phyloP scores from a whole-genome alignment of 1,284 basidiomycete species.

The Rhodotorula sp. region DNA sequence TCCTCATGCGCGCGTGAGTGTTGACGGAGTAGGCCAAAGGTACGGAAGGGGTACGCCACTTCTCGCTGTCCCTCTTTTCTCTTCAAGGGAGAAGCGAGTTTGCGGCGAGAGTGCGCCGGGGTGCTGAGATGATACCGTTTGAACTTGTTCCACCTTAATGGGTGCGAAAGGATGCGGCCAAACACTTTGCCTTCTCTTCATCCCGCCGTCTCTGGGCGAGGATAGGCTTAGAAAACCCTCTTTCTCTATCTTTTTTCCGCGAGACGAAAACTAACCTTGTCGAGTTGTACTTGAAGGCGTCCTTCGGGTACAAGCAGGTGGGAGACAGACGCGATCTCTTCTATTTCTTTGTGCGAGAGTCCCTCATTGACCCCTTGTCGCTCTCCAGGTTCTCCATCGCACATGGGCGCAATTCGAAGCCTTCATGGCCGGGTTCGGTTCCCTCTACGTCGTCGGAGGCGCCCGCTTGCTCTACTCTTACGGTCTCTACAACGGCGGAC shows the following conservation, averaged over 20 bases:
- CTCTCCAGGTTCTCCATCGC: slow-evolving; percentile 61
- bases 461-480: slow-evolving; percentile 68
- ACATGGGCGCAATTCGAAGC: slow-evolving; percentile 74
- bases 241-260: not conserved
- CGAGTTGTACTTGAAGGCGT: slow-evolving; percentile 55
- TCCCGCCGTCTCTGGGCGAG: not conserved
- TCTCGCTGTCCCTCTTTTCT: slow-evolving; percentile 16
- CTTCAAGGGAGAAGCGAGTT: not conserved
- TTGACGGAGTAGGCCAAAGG: not conserved
- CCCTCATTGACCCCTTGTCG: not conserved
- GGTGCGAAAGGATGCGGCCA: slow-evolving; percentile 72
- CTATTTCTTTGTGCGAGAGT: not conserved
- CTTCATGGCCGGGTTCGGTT: slow-evolving; percentile 78
- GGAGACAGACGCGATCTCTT: slow-evolving; percentile 30
- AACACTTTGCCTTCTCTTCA: not conserved
- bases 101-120: slow-evolving; percentile 11
- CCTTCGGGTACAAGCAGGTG: slow-evolving; percentile 77
- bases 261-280: no score
- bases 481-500: slow-evolving; percentile 75
- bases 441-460: slow-evolving; percentile 81
- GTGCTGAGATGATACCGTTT: slow-evolving; percentile 89
- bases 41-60: slow-evolving; percentile 1
- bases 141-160: slow-evolving; percentile 87
- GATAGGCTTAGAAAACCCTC: not conserved
- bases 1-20: not conserved